phyloP scores from a whole-genome alignment of 768 basidiomycete genomes.

The Ramaria sp. region DNA sequence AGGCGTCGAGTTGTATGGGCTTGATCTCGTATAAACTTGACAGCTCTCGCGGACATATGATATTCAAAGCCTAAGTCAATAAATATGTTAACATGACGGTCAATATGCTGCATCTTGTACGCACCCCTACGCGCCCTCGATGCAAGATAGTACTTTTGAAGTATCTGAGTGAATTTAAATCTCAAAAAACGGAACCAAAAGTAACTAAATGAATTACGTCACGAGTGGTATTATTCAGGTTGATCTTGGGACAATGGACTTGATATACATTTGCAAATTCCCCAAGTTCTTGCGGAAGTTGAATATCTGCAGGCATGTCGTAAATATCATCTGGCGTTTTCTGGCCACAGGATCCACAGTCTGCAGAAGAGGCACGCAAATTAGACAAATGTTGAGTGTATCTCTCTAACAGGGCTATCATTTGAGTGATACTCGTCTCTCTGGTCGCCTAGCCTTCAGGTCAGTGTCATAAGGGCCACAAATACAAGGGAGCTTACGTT shows the following conservation, averaged over 20 bases:
- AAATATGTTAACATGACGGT: conserved; percentile 42
- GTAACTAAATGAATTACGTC: conserved; percentile 42
- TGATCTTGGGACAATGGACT: conserved; percentile 76
- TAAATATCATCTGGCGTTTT: conserved; percentile 24
- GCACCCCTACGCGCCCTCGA: conserved; percentile 9
- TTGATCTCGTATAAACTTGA: conserved; percentile 83
- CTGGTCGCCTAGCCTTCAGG: neutral
- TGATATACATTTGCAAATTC: conserved; percentile 89
- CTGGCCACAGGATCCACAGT: conserved; percentile 25
- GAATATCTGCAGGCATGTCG: conserved; percentile 56
- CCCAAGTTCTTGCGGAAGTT: conserved; percentile 61
- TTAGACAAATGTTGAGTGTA: conserved; percentile 47
- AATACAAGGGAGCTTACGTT: neutral
- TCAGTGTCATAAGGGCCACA: neutral
- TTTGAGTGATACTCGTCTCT: conserved; percentile 9
- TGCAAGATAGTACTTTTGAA: conserved; percentile 69
- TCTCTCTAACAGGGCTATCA: conserved; percentile 42
- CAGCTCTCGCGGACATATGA: conserved; percentile 74
- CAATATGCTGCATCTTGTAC: neutral
- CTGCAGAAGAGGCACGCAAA: conserved; percentile 27
- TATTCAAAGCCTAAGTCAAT: conserved; percentile 74
- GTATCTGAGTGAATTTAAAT: conserved; percentile 39
- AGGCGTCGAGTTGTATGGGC: conserved; percentile 29
- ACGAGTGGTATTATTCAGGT: conserved; percentile 64
- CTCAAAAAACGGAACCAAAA: neutral